Conservation (phyloP, 805 yeast genomes). For the Ogataea kodamae region DNA sequence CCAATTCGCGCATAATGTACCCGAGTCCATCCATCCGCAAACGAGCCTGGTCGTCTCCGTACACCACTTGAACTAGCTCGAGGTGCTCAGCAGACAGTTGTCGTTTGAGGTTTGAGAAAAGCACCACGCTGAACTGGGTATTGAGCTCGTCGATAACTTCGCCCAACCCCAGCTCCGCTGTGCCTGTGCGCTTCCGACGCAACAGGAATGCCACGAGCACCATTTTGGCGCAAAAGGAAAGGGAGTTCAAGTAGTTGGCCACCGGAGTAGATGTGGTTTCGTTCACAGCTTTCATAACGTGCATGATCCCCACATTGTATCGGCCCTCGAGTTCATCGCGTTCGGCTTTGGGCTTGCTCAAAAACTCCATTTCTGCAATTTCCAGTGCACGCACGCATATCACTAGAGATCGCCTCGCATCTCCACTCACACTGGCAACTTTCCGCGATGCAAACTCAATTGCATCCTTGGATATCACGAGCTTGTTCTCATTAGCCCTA, state of each 20-base stretch:
- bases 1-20: constrained; percentile 60
- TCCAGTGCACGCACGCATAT: constrained; percentile 89
- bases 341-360: constrained; percentile 31
- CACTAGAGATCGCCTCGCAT: constrained; percentile 88
- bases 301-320: constrained; percentile 62
- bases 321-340: constrained; percentile 32
- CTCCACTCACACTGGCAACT: constrained; percentile 96
- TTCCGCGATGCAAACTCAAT: constrained; percentile 89
- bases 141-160: constrained; percentile 77
- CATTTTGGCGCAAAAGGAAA: constrained; percentile 70
- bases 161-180: constrained; percentile 68
- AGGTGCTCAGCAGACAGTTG: constrained; percentile 23
- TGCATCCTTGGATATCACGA: constrained; percentile 62
- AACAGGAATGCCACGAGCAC: constrained; percentile 66
- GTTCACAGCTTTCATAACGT: constrained; percentile 73
- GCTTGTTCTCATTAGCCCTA: constrained; percentile 39
- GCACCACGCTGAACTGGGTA: constrained; percentile 29
- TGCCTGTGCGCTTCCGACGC: constrained; percentile 61
- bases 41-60: constrained; percentile 23
- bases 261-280: constrained; percentile 78
- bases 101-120: constrained; percentile 31
- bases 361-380: constrained; percentile 66
- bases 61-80: constrained; percentile 26
- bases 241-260: constrained; percentile 49
- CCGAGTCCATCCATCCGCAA: constrained; percentile 59